Percentiles rank a stretch among this genome's conserved stretches.
These are phyloP conservation scores for Saturnispora saitoi DNA, from an alignment of 805 yeast genomes.

Conservation along the genomic window DNA sequence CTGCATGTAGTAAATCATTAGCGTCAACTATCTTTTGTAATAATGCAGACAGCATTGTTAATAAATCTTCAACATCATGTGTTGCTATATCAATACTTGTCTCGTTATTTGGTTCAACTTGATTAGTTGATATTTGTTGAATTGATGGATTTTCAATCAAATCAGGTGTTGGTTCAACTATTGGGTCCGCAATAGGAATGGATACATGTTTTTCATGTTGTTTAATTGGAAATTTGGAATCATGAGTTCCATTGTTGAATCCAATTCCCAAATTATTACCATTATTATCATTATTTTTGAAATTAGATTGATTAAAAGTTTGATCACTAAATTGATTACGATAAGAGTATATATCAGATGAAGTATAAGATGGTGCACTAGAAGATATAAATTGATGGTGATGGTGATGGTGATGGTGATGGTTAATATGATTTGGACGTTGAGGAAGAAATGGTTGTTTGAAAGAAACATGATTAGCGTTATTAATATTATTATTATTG, in stretches of 20 bases:
- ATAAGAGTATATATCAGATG: constrained; percentile 10
- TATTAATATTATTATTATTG: constrained; percentile 6
- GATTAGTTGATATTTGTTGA: too few relatives aligned
- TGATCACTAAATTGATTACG: not conserved
- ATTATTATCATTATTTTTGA: not conserved
- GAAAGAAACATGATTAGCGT: not conserved
- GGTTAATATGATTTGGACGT: not conserved
- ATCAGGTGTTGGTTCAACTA: too few relatives aligned
- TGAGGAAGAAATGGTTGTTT: constrained; percentile 2
- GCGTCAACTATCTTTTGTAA: constrained; percentile 83
- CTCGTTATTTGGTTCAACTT: too few relatives aligned
- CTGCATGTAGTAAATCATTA: constrained; percentile 75
- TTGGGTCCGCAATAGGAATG: too few relatives aligned
- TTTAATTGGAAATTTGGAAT: not conserved
- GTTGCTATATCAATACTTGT: constrained; percentile 54
- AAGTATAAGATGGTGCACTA: constrained; percentile 22
- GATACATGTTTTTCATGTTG: too few relatives aligned
- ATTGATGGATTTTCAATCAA: too few relatives aligned
- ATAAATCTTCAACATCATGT: constrained; percentile 71
- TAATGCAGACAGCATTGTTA: constrained; percentile 78
- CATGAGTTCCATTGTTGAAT: too few relatives aligned
- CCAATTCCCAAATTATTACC: not conserved
- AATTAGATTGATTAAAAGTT: constrained; percentile 9
- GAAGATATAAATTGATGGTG: constrained; percentile 22
- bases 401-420: not conserved